phyloP scores from a whole-genome alignment of 352 stramenopile genomes.

The Saprolegnia parasitica region DNA sequence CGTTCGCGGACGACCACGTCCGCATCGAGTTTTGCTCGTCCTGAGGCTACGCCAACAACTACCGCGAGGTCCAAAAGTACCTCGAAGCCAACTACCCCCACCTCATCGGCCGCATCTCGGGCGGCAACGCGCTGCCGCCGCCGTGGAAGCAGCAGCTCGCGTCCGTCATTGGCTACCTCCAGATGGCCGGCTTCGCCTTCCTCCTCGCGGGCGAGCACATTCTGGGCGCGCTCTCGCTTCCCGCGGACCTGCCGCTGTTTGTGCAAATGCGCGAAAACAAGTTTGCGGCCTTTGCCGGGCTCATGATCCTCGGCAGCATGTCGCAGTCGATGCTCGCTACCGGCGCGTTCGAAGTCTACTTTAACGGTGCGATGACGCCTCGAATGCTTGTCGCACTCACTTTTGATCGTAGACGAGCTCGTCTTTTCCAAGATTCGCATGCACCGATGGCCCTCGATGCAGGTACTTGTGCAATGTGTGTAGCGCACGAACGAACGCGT shows the following conservation, averaged over 20 bases:
- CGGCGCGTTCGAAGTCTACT: conserved; percentile 78
- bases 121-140: conserved; percentile 37
- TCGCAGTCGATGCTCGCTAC: conserved; percentile 61
- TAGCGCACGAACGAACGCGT: not conserved
- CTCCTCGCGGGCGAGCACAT: conserved; percentile 27
- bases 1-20: conserved; percentile 47
- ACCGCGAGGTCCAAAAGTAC: conserved; percentile 56
- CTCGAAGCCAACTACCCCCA: conserved; percentile 73
- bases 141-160: conserved; percentile 25
- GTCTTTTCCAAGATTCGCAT: conserved; percentile 72
- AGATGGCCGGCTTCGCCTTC: conserved; percentile 27
- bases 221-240: conserved; percentile 9
- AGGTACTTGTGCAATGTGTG: conserved; percentile 35
- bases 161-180: conserved; percentile 16
- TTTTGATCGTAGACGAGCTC: conserved; percentile 43
- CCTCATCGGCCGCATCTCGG: conserved; percentile 56
- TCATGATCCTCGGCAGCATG: conserved; percentile 56
- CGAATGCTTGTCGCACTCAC: not conserved
- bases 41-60: conserved; percentile 80
- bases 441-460: conserved; percentile 58
- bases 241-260: conserved; percentile 42
- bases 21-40: conserved; percentile 62
- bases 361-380: conserved; percentile 46
- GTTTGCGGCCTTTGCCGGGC: conserved; percentile 57
- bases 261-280: conserved; percentile 71